Evolutionary conservation across 805 yeast genomes (phyloP), one percentile per base, ranked within the genome.

Genomic region (Suhomyces tanzawaensis): DNA sequence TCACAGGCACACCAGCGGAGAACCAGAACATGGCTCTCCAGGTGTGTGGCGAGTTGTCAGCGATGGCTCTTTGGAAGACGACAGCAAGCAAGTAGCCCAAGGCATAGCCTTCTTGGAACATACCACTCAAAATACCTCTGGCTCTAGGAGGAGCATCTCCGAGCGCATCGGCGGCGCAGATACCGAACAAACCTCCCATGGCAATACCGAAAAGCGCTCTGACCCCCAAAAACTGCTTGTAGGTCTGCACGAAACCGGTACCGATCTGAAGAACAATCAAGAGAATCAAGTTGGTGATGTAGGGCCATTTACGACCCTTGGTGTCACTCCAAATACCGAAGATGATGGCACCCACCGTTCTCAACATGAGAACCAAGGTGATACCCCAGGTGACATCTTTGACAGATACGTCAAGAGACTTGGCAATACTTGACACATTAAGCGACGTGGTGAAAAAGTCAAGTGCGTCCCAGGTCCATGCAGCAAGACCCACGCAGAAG

Each of bases 91-190:
- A 60, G 49, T 80, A 81, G 17, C 89, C 89, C 33, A 82, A 71
- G 1, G 85, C 82, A 48, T 82, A 87, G 44, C 95, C 95, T 57
- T 85, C 84, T 60, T 86, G 95, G 55, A 87, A 76, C 29, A 85
- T 58, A 33, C 86, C 87, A 24, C 81, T 74, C 33, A 81, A 59
- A 40, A 80, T 67, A 32, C 85, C 82, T 59, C 77, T 66, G 23
- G 82, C 77, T 19, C 60, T 64, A 2, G 55, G 55, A 1, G 87
- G 87, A 34, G 79, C 71, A 50, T 81, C 84, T 47, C 81, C 85
- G 22, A 83, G 66, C 6, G 88, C 80, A 4, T 81, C 77, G 7
- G 84, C 82, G 18, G 82, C 74, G 24, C 81, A 75, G 41, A 77
- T 74, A 25, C 85, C 86, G 52, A 72, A 82, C 37, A 80, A 62